Conservation (phyloP, 2,329 filamentous ascomycete species). For the Neurospora sp. region DNA sequence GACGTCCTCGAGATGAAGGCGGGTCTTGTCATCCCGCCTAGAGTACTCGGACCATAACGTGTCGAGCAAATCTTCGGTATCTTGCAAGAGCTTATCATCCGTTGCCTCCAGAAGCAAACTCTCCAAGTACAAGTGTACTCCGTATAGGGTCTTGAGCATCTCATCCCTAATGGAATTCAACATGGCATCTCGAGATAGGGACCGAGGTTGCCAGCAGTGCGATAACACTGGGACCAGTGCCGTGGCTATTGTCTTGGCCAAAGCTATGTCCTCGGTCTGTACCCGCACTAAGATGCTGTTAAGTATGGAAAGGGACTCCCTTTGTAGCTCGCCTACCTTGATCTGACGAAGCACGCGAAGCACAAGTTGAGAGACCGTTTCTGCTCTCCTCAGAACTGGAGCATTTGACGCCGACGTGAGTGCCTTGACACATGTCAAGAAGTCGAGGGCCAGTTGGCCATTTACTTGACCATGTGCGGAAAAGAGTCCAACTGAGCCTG, state of each 20-base stretch:
- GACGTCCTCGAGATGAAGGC: conserved; percentile 71
- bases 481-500: conserved; percentile 16
- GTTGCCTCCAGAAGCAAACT: conserved; percentile 37
- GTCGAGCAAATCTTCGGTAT: conserved; percentile 58
- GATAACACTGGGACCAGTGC: conserved; percentile 61
- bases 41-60: conserved; percentile 71
- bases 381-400: conserved; percentile 47
- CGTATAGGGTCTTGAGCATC: conserved; percentile 62
- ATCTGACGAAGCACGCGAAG: conserved; percentile 48
- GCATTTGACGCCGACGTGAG: conserved; percentile 59
- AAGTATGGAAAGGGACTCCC: conserved; percentile 63
- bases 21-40: conserved; percentile 57
- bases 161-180: conserved; percentile 61
- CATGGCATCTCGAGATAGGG: conserved; percentile 48
- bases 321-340: conserved; percentile 54
- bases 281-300: conserved; percentile 59
- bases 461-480: conserved; percentile 20
- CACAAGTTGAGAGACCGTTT: conserved; percentile 45
- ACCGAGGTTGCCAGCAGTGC: conserved; percentile 68
- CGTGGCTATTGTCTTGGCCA: conserved; percentile 50
- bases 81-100: conserved; percentile 28
- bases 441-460: conserved; percentile 34
- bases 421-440: conserved; percentile 55
- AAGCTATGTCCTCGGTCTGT: conserved; percentile 55
- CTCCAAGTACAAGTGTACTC: conserved; percentile 54